A percentile compares a stretch with the other conserved stretches of the same genome.
These are phyloP conservation scores for Pythium oligandrum DNA, from an alignment of 352 stramenopile genomes.

Conservation along the genomic window DNA sequence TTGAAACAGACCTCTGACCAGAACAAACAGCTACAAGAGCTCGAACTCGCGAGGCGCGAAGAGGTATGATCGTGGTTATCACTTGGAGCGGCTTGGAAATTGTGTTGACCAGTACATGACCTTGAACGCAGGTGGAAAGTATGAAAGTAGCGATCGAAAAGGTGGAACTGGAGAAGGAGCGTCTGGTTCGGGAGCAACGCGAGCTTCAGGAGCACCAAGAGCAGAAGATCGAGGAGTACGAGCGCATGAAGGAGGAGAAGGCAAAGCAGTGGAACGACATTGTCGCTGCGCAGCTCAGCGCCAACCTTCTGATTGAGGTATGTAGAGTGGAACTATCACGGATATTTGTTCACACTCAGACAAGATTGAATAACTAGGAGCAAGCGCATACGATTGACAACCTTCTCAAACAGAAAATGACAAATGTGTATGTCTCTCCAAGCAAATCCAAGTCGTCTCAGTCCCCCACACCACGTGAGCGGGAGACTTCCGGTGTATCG, in stretches of 20 bases:
- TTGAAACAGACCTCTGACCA: conserved; percentile 44
- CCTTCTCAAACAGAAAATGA: conserved; percentile 39
- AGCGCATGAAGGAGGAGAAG: conserved; percentile 55
- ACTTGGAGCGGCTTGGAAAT: not conserved
- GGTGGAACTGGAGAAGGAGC: conserved; percentile 33
- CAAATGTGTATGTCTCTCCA: conserved; percentile 30
- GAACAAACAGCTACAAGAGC: conserved; percentile 58
- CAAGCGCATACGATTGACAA: conserved; percentile 77
- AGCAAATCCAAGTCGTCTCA: conserved; percentile 17
- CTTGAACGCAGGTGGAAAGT: conserved; percentile 20
- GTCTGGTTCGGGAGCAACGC: conserved; percentile 34
- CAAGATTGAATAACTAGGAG: conserved; percentile 21
- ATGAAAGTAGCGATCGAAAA: conserved; percentile 25
- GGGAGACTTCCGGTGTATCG: conserved; percentile 4
- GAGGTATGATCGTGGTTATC: conserved; percentile 25
- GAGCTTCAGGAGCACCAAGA: conserved; percentile 36
- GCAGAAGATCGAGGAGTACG: conserved; percentile 40
- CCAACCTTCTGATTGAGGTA: conserved; percentile 75
- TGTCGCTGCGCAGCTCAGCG: conserved; percentile 59
- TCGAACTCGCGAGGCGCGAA: conserved; percentile 34
- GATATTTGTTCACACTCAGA: not conserved
- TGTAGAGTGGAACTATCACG: not conserved
- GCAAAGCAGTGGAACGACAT: conserved; percentile 70
- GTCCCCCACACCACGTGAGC: conserved; percentile 7
- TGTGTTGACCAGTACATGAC: too few relatives aligned